Evolutionary conservation across 257 asterid genomes (phyloP).

Genomic region (Petunia secreta): DNA sequence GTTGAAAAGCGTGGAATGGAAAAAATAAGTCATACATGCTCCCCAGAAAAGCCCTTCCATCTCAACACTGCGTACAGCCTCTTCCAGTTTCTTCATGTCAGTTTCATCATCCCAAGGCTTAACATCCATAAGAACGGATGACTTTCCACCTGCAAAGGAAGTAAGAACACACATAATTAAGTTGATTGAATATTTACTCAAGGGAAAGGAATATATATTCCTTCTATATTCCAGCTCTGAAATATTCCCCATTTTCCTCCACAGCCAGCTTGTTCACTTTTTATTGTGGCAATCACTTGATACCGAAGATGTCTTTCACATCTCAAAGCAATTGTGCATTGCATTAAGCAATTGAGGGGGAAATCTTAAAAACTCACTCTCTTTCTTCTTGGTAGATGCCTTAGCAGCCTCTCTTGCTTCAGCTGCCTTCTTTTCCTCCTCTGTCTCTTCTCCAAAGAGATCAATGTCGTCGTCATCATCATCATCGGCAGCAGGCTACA

Average conservation of each 20-base stretch:
- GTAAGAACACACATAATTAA: not conserved
- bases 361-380: conserved; percentile 57
- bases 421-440: conserved; percentile 97
- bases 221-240: not conserved
- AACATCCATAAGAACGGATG: conserved; percentile 89
- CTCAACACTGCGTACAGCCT: conserved; percentile 73
- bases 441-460: conserved; percentile 96
- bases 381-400: conserved; percentile 89
- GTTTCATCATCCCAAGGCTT: conserved; percentile 99
- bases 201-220: not conserved
- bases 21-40: conserved; percentile 69
- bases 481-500: conserved; percentile 41
- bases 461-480: conserved; percentile 84
- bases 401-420: conserved; percentile 85
- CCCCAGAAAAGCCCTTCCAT: conserved; percentile 90
- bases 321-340: not conserved
- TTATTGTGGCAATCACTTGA: not conserved
- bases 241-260: not conserved
- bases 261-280: not conserved
- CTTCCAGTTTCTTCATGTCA: conserved; percentile 93
- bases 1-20: not conserved
- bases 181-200: not conserved
- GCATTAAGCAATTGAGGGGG: not conserved
- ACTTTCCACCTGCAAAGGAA: conserved; percentile 73
- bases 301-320: not conserved